Conservation (phyloP, 306 rosid genomes). For the Acacia acuminata region DNA sequence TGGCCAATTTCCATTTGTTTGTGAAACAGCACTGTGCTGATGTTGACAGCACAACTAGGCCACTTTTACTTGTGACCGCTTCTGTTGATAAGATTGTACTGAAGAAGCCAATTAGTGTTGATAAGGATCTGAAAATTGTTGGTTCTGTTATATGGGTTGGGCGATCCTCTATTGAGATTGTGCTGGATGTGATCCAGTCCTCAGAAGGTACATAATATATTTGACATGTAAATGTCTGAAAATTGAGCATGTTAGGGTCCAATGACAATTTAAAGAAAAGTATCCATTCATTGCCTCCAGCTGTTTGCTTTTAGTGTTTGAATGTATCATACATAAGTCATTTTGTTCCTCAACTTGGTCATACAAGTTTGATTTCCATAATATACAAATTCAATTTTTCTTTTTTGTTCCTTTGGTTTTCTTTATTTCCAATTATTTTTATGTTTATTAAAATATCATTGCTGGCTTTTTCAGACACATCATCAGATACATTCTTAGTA, state of each 20-base stretch:
- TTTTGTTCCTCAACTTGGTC: background rate
- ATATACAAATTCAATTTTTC: slow-evolving; percentile 10
- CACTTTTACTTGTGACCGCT: slow-evolving; percentile 86
- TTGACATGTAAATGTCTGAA: slow-evolving; percentile 16
- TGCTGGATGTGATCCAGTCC: slow-evolving; percentile 70
- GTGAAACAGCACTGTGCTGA: slow-evolving; percentile 82
- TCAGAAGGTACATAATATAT: slow-evolving; percentile 51
- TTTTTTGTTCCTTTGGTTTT: background rate
- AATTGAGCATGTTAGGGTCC: slow-evolving; percentile 12
- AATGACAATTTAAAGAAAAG: background rate
- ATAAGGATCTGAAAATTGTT: slow-evolving; percentile 72
- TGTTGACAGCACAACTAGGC: slow-evolving; percentile 78
- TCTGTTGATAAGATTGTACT: slow-evolving; percentile 91
- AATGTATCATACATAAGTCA: background rate
- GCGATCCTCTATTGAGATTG: slow-evolving; percentile 89
- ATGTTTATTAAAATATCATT: background rate
- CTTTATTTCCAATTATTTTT: background rate
- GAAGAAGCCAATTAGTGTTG: slow-evolving; percentile 85
- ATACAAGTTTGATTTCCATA: slow-evolving; percentile 6
- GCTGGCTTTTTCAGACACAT: slow-evolving; percentile 6
- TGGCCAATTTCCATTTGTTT: slow-evolving; percentile 18
- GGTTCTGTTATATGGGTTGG: slow-evolving; percentile 98
- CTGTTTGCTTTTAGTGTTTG: background rate
- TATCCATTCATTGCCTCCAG: background rate
- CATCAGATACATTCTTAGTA: background rate